phyloP scores from a whole-genome alignment of 345 rosid genomes.

The Linum tenue region DNA sequence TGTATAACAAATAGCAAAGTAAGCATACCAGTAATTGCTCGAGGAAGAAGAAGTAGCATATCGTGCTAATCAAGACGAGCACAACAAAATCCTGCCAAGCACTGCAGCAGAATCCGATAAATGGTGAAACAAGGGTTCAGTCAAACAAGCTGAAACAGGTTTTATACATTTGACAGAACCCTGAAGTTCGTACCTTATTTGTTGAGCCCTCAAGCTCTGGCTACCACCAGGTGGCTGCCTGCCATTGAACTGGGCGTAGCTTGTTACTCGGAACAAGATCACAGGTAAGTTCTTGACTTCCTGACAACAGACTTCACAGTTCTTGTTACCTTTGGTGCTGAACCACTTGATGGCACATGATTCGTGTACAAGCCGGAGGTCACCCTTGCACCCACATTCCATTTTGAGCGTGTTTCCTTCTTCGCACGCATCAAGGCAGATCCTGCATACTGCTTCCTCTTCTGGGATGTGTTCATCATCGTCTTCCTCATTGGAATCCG shows the following conservation, averaged over 20 bases:
- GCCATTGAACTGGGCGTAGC: conserved; percentile 33
- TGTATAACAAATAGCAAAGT: conserved; percentile 5
- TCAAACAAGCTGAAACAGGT: neutral
- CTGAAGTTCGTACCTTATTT: conserved; percentile 37
- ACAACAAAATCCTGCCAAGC: conserved; percentile 91
- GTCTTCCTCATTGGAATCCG: conserved; percentile 33
- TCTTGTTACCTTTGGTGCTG: conserved; percentile 68
- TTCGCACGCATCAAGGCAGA: conserved; percentile 71
- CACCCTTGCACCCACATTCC: conserved; percentile 99
- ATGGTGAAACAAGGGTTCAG: conserved; percentile 7
- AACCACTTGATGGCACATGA: conserved; percentile 89
- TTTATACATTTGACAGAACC: conserved; percentile 6
- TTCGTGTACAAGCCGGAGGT: conserved; percentile 74
- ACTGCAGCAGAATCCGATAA: conserved; percentile 36
- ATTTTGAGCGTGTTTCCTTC: conserved; percentile 87
- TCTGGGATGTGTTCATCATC: conserved; percentile 90
- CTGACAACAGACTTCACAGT: conserved; percentile 80
- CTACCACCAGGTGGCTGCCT: conserved; percentile 35
- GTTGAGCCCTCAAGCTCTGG: conserved; percentile 36
- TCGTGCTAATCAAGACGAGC: conserved; percentile 75
- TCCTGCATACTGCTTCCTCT: conserved; percentile 94
- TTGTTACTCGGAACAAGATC: conserved; percentile 57
- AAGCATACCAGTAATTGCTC: conserved; percentile 79
- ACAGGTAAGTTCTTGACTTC: conserved; percentile 88
- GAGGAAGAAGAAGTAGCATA: conserved; percentile 94